These are phyloP conservation scores for Epichloe coenophiala DNA, from an alignment of 2,329 filamentous ascomycete species.

Conservation along the genomic window DNA sequence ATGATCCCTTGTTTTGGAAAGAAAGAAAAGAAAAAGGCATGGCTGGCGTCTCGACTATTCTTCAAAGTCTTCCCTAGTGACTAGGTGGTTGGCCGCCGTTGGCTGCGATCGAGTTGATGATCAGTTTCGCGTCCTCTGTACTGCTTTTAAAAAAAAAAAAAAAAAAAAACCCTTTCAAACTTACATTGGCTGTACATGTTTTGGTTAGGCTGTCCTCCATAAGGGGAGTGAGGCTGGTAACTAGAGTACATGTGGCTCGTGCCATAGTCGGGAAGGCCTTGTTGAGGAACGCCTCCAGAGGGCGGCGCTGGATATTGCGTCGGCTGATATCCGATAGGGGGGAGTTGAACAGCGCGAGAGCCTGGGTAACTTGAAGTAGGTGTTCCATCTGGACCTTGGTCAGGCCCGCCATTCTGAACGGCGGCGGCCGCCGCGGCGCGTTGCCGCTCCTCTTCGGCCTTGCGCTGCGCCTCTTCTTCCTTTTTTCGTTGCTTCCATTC, in stretches of 20 bases:
- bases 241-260: slow-evolving; percentile 40
- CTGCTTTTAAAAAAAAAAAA: neutral
- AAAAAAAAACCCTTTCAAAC: slow-evolving; percentile 8
- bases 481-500: slow-evolving; percentile 99
- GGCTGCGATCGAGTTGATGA: neutral
- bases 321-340: slow-evolving; percentile 58
- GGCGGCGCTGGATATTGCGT: slow-evolving; percentile 54
- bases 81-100: slow-evolving; percentile 6
- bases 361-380: slow-evolving; percentile 42
- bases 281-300: slow-evolving; percentile 35
- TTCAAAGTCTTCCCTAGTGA: neutral
- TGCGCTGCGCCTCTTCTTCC: slow-evolving; percentile 85
- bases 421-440: slow-evolving; percentile 22
- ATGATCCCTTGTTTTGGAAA: neutral
- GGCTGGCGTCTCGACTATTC: neutral
- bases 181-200: slow-evolving; percentile 49
- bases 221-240: slow-evolving; percentile 46
- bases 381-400: slow-evolving; percentile 29
- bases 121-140: neutral
- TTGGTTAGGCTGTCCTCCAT: slow-evolving; percentile 40
- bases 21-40: neutral
- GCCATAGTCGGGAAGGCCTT: slow-evolving; percentile 42
- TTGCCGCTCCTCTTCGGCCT: slow-evolving; percentile 79
- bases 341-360: slow-evolving; percentile 53
- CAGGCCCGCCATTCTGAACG: slow-evolving; percentile 31